Base-by-base conservation (phyloP, 2,329 filamentous ascomycete species). In the Paecilomyces niveus region DNA sequence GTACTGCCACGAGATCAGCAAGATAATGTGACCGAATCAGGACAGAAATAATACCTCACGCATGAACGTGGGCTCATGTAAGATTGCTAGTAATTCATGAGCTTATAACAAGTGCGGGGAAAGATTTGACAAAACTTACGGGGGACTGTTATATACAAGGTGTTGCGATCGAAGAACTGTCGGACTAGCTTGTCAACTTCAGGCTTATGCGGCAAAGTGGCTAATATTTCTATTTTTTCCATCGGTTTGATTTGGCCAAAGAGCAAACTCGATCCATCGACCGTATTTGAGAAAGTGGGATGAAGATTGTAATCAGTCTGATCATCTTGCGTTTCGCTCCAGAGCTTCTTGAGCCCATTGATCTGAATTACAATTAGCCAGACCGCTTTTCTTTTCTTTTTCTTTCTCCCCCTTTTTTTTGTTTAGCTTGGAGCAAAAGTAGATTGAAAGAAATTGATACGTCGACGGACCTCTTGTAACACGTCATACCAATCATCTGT, bases 31-130 rank as follows among this genome's bases (percentile, higher is more conserved):
- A 39, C 22, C 8, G 54, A 24, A 15, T 35, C 39, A 15, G 9
- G n/a, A 24, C 4, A 45, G n/a, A 18, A 49, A 49, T 9, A 13
- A 49, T 54, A 60, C 58, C 29, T 60, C 58, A 31, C 50, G 26
- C 58, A 60, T 60, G 11, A 60, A 60, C 24, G 58, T 60, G 11
- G 58, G 56, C 32, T 60, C 35, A 13, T 60, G 58, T 54, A 60
- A 29, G 10, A 60, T 60, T 50, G 58, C 58, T 60, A 21, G 26
- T 3, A 3, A 15, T 6, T 13, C 24, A 32, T 60, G 33, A 60
- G 56, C 21, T 15, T 39, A 10, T 5, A 15, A 10, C 3, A 18
- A 15, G 31, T 21, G n/a, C 29, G 11, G 18, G n/a, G 15, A 11
- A 7, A 35, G 29, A 26, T 1, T n/a, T 26, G 18, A 15, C 18